Evolutionary conservation across 345 rosid species (phyloP).

Genomic region (Citropsis articulata): DNA sequence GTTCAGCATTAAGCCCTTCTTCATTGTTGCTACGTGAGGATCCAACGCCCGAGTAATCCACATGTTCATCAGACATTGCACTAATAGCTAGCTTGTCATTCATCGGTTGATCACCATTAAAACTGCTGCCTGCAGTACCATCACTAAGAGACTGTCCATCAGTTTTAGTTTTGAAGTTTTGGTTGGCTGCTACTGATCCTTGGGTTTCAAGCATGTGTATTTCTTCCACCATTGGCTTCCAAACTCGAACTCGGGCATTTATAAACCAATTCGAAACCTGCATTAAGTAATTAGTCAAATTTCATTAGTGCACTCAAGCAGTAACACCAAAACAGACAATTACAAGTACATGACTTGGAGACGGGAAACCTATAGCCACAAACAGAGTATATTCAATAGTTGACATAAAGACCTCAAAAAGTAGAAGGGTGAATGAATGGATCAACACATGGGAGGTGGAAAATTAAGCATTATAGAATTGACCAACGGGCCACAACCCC

Average conservation of each 20-base stretch:
- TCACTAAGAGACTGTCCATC: conserved; percentile 22
- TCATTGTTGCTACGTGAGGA: conserved; percentile 10
- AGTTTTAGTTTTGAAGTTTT: conserved; percentile 5
- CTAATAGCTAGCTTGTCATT: conserved; percentile 24
- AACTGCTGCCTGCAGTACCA: conserved; percentile 18
- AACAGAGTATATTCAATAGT: background rate
- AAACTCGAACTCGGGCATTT: conserved; percentile 57
- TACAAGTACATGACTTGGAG: background rate
- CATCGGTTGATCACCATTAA: conserved; percentile 18
- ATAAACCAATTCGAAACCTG: conserved; percentile 75
- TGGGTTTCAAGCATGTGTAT: conserved; percentile 55
- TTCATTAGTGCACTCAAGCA: background rate
- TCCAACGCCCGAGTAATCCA: conserved; percentile 19
- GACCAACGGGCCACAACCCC: background rate
- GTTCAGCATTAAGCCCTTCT: conserved; percentile 15
- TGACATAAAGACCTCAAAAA: background rate
- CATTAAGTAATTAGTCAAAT: background rate
- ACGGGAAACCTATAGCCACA: background rate
- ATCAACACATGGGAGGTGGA: background rate
- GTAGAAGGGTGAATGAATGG: background rate
- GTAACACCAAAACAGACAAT: background rate
- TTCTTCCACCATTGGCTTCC: conserved; percentile 75
- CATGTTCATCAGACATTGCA: conserved; percentile 17
- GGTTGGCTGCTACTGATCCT: conserved; percentile 28
- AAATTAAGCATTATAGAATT: background rate